phyloP scores from a whole-genome alignment of 164 flowering plant genomes.

The Cinnamomum chago region DNA sequence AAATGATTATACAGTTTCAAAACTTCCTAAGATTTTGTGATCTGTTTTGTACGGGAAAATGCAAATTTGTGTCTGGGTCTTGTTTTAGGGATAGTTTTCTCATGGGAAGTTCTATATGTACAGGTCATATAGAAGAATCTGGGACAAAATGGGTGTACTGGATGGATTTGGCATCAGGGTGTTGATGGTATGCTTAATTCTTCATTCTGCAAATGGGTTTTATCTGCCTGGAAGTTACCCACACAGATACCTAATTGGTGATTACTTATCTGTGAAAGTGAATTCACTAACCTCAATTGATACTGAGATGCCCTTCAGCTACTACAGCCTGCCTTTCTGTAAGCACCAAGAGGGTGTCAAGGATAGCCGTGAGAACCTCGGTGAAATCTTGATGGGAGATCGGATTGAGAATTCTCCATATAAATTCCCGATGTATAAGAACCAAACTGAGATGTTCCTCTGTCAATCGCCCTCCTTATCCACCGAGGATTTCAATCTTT shows the following conservation, averaged over 20 bases:
- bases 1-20: not conserved
- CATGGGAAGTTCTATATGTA: not conserved
- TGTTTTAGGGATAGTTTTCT: not conserved
- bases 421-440: not conserved
- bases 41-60: not conserved
- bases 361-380: not conserved
- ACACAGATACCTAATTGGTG: not conserved
- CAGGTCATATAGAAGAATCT: not conserved
- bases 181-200: conserved; percentile 30
- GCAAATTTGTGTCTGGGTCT: not conserved
- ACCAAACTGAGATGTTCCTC: conserved; percentile 4
- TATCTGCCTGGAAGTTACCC: conserved; percentile 11
- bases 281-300: conserved; percentile 11
- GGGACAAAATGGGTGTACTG: conserved; percentile 31
- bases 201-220: conserved; percentile 38
- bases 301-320: conserved; percentile 13
- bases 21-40: not conserved
- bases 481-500: not conserved
- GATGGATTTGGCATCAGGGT: conserved; percentile 36
- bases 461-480: not conserved
- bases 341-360: not conserved
- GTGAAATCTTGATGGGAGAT: conserved; percentile 9
- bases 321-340: conserved; percentile 11
- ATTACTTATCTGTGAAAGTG: conserved; percentile 1
- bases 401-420: conserved; percentile 8